phyloP scores from a whole-genome alignment of 768 basidiomycete species.

The Kwoniella sp. region DNA sequence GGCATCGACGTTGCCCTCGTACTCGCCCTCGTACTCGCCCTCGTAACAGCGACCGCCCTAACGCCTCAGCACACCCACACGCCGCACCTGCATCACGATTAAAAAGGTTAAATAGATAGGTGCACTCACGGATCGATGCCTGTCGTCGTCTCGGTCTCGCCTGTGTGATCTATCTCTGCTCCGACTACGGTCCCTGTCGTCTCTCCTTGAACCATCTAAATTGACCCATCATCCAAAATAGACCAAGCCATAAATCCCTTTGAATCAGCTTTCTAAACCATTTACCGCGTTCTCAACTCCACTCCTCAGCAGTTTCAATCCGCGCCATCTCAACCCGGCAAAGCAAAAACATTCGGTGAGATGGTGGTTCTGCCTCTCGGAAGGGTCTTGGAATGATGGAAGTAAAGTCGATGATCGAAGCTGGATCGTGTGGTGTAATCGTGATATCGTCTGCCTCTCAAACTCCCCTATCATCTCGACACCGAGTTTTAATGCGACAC shows the following conservation, averaged over 20 bases:
- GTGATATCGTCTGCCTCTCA: neutral
- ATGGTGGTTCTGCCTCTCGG: neutral
- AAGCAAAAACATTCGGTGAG: neutral
- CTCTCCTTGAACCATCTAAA: conserved; percentile 28
- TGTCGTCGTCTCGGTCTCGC: conserved; percentile 53
- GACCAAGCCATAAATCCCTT: conserved; percentile 15
- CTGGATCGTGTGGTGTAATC: neutral
- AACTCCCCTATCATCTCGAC: neutral
- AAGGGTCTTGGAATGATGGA: neutral
- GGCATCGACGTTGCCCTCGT: conserved; percentile 2
- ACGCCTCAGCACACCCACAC: conserved; percentile 18
- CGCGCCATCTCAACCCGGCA: neutral
- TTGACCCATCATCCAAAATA: conserved; percentile 3
- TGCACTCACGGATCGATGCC: conserved; percentile 62
- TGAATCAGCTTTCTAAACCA: conserved; percentile 6
- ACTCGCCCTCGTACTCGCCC: neutral
- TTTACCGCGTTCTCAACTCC: neutral
- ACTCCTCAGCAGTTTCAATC: neutral
- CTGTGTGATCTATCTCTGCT: conserved; percentile 47
- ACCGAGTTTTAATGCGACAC: neutral
- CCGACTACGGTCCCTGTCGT: conserved; percentile 39
- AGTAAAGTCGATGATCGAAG: neutral
- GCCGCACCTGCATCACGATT: conserved; percentile 1
- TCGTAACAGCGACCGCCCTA: neutral
- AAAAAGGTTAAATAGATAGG: neutral